Base-by-base conservation (phyloP, 208 protist species). In the Trypanosoma avium region DNA sequence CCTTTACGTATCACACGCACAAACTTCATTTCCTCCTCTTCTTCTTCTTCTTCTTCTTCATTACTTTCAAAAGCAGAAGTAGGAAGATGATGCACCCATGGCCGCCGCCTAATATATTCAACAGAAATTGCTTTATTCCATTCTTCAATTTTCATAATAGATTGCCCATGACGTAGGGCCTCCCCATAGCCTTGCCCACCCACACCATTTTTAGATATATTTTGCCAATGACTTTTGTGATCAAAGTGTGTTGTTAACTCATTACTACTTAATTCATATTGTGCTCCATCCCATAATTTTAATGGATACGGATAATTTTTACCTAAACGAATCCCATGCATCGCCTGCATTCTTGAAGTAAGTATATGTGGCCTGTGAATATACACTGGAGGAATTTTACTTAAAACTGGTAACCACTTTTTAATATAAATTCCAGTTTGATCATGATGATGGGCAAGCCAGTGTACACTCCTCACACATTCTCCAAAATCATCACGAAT, bases 391-490 rank as follows among this genome's bases (percentile, higher is more conserved):
- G 88, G 91, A 43, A 96, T 77, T 57, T 89, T 88, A 22, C 79
- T 84, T 17, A 96, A 78, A 73, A 86, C 75, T 61, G 91, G 91
- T 45, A 96, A 76, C 88, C 91, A 96, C 61, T 85, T 83, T 68
- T 94, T 94, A 19, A 93, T 74, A 74, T 94, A 96, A 43, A 96
- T 94, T 38, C 91, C 91, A 4, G 82, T 92, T 62, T 93, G 86
- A 47, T 96, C 91, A 65, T 94, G 88, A 32, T 94, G 82, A 52
- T 92, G 86, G 33, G 86, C 84, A 33, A 94, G 75, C 71, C 86
- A 92, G 63, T 89, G 80, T 33, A 91, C 55, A 66, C 61, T 90
- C 30, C 81, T 82, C 56, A 96, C 82, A 8, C 82, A 63, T 59
- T 93, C 86, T 1, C 88, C 91, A 64, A 92, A 93, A 68, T 94